Conservation (phyloP, 805 yeast species). For the Monosporozyma siamensis region DNA sequence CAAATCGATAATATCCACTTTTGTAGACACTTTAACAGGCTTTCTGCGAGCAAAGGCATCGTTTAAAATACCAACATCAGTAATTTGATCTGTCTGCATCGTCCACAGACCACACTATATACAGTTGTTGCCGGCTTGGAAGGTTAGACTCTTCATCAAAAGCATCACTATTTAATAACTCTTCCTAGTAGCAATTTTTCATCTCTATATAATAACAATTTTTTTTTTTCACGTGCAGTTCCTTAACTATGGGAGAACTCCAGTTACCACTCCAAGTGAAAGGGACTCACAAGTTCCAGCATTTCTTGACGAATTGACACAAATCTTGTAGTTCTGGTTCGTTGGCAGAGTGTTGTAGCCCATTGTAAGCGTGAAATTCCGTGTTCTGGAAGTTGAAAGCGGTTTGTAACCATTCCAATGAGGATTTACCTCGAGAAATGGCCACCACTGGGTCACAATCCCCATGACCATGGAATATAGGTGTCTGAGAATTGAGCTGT, state of each 20-base stretch:
- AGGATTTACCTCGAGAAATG: slow-evolving; percentile 26
- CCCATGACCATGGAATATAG: slow-evolving; percentile 87
- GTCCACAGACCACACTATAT: too few relatives aligned
- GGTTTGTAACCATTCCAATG: slow-evolving; percentile 35
- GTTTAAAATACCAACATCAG: slow-evolving; percentile 54
- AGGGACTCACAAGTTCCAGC: slow-evolving; percentile 5
- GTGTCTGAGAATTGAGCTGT: slow-evolving; percentile 51
- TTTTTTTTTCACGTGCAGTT: too few relatives aligned
- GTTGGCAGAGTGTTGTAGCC: slow-evolving; percentile 58
- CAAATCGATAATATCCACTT: slow-evolving; percentile 50
- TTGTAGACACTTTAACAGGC: slow-evolving; percentile 27
- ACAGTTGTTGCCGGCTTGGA: too few relatives aligned
- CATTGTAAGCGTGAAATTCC: slow-evolving; percentile 46
- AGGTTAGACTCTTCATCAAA: too few relatives aligned
- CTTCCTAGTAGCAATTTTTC: too few relatives aligned
- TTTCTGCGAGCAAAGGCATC: slow-evolving; percentile 45
- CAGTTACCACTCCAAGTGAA: too few relatives aligned
- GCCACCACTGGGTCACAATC: slow-evolving; percentile 59
- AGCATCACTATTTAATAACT: too few relatives aligned
- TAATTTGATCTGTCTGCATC: slow-evolving; percentile 36
- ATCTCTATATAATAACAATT: too few relatives aligned
- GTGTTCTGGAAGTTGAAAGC: slow-evolving; percentile 37
- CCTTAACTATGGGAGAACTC: too few relatives aligned
- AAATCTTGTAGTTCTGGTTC: slow-evolving; percentile 59
- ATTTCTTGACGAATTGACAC: slow-evolving; percentile 32